Percentiles rank a stretch among this genome's conserved stretches.
phyloP scores from a whole-genome alignment of 106 monocot species.

The Narthecium ossifragum region DNA sequence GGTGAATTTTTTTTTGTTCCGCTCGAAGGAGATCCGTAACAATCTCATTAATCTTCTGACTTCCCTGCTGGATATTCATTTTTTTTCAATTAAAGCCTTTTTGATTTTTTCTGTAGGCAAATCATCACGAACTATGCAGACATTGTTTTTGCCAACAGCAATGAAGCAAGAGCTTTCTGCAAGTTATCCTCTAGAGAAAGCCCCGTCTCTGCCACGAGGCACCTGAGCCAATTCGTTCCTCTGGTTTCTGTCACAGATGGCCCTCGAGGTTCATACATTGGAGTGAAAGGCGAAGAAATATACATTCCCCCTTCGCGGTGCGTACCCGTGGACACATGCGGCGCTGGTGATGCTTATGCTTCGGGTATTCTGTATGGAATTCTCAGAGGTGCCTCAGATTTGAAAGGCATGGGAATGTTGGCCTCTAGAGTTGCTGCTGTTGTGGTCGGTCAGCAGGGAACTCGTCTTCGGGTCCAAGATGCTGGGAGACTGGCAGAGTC shows the following conservation, averaged over 20 bases:
- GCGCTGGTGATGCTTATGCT: slow-evolving; percentile 93
- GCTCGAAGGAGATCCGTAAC: too few species aligned
- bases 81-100: too few species aligned
- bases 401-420: slow-evolving; percentile 78
- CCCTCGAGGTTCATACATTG: slow-evolving; percentile 69
- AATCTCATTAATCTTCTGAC: too few species aligned
- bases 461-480: slow-evolving; percentile 73
- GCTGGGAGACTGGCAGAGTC: slow-evolving; percentile 52
- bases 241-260: slow-evolving; percentile 89
- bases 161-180: slow-evolving; percentile 75
- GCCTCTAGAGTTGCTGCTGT: slow-evolving; percentile 84
- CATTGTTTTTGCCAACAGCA: slow-evolving; percentile 70
- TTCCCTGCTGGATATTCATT: too few species aligned
- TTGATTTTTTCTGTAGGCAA: slow-evolving; percentile 39
- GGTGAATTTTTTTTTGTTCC: too few species aligned
- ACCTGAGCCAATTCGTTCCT: slow-evolving; percentile 78
- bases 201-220: slow-evolving; percentile 52
- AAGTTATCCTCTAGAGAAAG: slow-evolving; percentile 36
- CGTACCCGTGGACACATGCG: slow-evolving; percentile 73
- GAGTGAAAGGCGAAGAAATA: slow-evolving; percentile 83
- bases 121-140: slow-evolving; percentile 78
- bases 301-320: slow-evolving; percentile 83
- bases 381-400: slow-evolving; percentile 67
- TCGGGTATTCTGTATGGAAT: slow-evolving; percentile 81
- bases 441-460: slow-evolving; percentile 89